Percentiles rank a stretch among this genome's conserved stretches.
Conservation (phyloP, 2,329 filamentous ascomycete genomes). For the Colletotrichum scovillei region DNA sequence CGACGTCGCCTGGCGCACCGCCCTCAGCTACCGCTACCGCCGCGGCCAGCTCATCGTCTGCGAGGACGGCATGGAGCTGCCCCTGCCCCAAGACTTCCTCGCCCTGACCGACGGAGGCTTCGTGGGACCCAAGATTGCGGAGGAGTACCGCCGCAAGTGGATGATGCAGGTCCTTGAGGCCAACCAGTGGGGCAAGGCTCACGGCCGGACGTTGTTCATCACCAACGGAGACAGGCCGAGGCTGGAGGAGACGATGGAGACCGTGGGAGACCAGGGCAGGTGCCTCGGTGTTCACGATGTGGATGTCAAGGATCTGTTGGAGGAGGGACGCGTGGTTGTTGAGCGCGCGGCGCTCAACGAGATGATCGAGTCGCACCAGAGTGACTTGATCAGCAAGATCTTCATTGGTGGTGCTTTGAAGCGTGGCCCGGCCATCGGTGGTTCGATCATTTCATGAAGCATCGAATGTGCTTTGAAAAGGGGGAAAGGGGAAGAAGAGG, state of each 20-base stretch:
- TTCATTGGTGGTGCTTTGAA: slow-evolving; percentile 53
- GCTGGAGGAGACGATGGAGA: slow-evolving; percentile 74
- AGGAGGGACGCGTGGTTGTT: slow-evolving; percentile 85
- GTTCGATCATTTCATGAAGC: slow-evolving; percentile 38
- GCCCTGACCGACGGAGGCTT: slow-evolving; percentile 49
- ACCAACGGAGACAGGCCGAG: slow-evolving; percentile 70
- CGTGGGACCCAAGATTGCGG: slow-evolving; percentile 60
- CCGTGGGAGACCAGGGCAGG: slow-evolving; percentile 73
- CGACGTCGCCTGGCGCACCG: slow-evolving; percentile 94
- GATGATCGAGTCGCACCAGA: slow-evolving; percentile 79
- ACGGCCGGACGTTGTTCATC: slow-evolving; percentile 81
- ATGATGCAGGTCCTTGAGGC: slow-evolving; percentile 75
- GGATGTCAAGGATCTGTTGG: slow-evolving; percentile 94
- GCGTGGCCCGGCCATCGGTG: slow-evolving; percentile 48
- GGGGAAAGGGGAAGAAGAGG: background rate
- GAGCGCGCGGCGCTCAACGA: slow-evolving; percentile 83
- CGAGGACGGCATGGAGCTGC: slow-evolving; percentile 80
- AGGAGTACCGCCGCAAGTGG: slow-evolving; percentile 71
- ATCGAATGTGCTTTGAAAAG: background rate
- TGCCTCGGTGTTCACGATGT: slow-evolving; percentile 81
- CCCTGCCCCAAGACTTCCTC: slow-evolving; percentile 61
- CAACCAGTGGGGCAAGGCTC: slow-evolving; percentile 75
- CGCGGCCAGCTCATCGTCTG: slow-evolving; percentile 89
- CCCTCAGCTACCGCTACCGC: slow-evolving; percentile 90
- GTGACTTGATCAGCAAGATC: slow-evolving; percentile 67